phyloP scores from a whole-genome alignment of 495 filamentous ascomycete genomes.

The Podospora pseudoanserina region DNA sequence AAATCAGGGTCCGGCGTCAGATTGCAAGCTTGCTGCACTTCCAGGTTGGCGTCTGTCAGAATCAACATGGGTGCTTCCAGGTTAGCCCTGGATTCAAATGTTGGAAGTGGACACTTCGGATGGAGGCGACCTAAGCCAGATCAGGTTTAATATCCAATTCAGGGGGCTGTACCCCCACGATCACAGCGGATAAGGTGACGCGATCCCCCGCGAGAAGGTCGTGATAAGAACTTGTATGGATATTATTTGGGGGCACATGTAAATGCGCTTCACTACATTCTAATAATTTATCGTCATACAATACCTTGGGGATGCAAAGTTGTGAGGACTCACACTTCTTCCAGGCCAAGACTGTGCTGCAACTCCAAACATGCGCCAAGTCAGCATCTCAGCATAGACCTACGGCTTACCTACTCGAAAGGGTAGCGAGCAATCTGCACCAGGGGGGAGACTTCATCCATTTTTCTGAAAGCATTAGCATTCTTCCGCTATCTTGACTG shows the following conservation, averaged over 20 bases:
- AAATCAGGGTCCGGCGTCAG: background rate
- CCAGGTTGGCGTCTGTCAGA: background rate
- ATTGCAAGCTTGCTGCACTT: background rate
- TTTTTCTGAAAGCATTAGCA: conserved; percentile 3
- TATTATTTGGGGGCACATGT: background rate
- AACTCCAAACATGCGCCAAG: background rate
- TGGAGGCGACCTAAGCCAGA: background rate
- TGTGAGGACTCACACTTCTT: too few relatives aligned
- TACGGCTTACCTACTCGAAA: background rate
- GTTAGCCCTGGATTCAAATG: background rate
- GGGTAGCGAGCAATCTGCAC: background rate
- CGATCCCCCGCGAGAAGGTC: background rate
- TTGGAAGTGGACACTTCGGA: conserved; percentile 1
- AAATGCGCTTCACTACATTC: background rate
- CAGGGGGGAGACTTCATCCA: background rate
- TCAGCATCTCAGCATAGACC: background rate
- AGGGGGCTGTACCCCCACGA: conserved; percentile 1
- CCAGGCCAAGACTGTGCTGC: background rate
- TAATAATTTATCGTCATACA: too few relatives aligned
- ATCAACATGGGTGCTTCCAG: background rate
- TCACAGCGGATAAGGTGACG: conserved; percentile 1
- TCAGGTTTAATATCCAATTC: background rate
- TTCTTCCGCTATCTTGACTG: background rate
- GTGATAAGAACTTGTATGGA: background rate
- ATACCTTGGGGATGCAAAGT: too few relatives aligned